Conservation (phyloP, 495 filamentous ascomycete genomes). For the Tuber aestivum region DNA sequence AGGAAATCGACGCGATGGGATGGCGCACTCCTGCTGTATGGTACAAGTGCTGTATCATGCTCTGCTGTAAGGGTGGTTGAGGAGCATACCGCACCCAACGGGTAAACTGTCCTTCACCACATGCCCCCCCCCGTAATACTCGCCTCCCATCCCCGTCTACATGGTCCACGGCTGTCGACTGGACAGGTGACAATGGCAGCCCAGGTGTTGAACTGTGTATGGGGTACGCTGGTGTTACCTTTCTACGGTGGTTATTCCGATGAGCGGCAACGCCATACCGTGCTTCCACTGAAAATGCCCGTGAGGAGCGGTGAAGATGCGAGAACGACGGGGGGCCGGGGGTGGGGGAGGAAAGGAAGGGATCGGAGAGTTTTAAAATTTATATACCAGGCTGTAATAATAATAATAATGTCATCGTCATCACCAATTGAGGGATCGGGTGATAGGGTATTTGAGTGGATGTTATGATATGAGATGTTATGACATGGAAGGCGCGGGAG, state of each 20-base stretch:
- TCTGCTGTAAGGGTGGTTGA: too few species aligned
- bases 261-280: background rate
- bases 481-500: slow-evolving; percentile 4
- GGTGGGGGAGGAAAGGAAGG: background rate
- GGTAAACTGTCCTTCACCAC: background rate
- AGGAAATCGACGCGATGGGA: background rate
- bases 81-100: background rate
- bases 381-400: background rate
- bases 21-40: too few species aligned
- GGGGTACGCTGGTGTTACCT: background rate
- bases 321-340: background rate
- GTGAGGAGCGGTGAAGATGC: background rate
- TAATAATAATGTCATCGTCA: background rate
- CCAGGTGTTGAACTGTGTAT: background rate
- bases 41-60: too few species aligned
- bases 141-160: background rate
- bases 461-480: background rate
- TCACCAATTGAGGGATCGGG: background rate
- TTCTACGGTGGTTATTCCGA: slow-evolving; percentile 1
- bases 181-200: slow-evolving; percentile 3
- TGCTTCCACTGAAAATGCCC: background rate
- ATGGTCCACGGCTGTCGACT: background rate
- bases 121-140: background rate
- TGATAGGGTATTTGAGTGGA: background rate
- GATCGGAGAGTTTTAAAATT: background rate